Conservation (phyloP, 192 early-diverging fungal species). For the Linnemannia hyalina region DNA sequence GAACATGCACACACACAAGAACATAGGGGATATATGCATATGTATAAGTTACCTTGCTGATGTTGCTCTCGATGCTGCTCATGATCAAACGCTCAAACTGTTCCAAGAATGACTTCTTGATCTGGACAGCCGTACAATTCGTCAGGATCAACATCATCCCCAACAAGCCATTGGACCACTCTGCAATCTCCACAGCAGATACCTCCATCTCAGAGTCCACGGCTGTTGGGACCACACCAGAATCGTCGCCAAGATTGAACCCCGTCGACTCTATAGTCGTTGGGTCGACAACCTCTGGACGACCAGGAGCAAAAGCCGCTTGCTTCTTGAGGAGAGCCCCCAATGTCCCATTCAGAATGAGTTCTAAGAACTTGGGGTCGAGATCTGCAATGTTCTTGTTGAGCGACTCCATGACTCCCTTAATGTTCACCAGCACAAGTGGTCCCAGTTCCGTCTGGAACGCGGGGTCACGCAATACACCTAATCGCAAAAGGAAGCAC, state of each 20-base stretch:
- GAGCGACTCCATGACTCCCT: slow-evolving; percentile 58
- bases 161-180: slow-evolving; percentile 53
- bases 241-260: slow-evolving; percentile 16
- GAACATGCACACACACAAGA: background rate
- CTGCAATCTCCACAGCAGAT: slow-evolving; percentile 40
- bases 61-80: slow-evolving; percentile 50
- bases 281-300: background rate
- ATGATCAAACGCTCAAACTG: slow-evolving; percentile 43
- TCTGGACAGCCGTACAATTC: slow-evolving; percentile 25
- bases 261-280: background rate
- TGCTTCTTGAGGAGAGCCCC: slow-evolving; percentile 44
- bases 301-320: slow-evolving; percentile 42
- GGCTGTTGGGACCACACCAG: background rate
- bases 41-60: slow-evolving; percentile 27
- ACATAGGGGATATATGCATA: background rate
- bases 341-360: slow-evolving; percentile 38
- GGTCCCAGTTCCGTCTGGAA: slow-evolving; percentile 61
- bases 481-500: slow-evolving; percentile 14
- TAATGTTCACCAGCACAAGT: slow-evolving; percentile 61
- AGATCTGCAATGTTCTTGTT: slow-evolving; percentile 24
- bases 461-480: slow-evolving; percentile 57
- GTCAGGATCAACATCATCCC: slow-evolving; percentile 50
- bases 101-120: slow-evolving; percentile 30
- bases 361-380: slow-evolving; percentile 38
- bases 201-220: slow-evolving; percentile 43